These are phyloP conservation scores for Aspergillus glaucus DNA, from an alignment of 2,329 filamentous ascomycete genomes.

Conservation along the genomic window DNA sequence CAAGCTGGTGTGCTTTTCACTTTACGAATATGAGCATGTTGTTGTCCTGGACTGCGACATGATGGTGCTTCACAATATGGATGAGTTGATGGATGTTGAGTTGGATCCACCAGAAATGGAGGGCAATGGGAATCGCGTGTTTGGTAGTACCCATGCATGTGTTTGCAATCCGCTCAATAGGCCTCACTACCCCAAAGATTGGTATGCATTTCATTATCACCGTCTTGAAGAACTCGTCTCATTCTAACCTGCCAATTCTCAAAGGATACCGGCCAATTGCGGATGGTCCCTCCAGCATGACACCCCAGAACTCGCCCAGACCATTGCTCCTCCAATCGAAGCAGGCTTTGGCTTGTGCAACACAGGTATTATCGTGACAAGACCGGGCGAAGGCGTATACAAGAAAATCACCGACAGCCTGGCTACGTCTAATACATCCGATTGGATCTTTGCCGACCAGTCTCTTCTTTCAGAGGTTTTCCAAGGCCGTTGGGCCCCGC, in stretches of 20 bases:
- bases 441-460: neutral
- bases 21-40: slow-evolving; percentile 70
- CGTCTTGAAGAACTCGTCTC: too few relatives aligned
- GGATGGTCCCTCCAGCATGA: too few relatives aligned
- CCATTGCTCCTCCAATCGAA: too few relatives aligned
- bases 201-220: slow-evolving; percentile 35
- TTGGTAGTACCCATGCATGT: slow-evolving; percentile 78
- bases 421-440: too few relatives aligned
- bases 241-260: too few relatives aligned
- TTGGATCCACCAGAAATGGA: slow-evolving; percentile 51
- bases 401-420: too few relatives aligned
- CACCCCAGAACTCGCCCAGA: too few relatives aligned
- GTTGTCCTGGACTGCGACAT: slow-evolving; percentile 87
- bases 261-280: too few relatives aligned
- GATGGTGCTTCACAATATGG: slow-evolving; percentile 78
- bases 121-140: slow-evolving; percentile 58
- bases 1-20: slow-evolving; percentile 72
- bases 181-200: slow-evolving; percentile 69
- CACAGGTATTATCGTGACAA: too few relatives aligned
- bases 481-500: slow-evolving; percentile 48
- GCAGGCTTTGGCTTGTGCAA: too few relatives aligned
- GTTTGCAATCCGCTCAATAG: slow-evolving; percentile 78
- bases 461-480: slow-evolving; percentile 46
- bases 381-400: too few relatives aligned
- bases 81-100: slow-evolving; percentile 76